Evolutionary conservation across 2,329 filamentous ascomycete genomes (phyloP).

Genomic region (Tolypocladium paradoxum): DNA sequence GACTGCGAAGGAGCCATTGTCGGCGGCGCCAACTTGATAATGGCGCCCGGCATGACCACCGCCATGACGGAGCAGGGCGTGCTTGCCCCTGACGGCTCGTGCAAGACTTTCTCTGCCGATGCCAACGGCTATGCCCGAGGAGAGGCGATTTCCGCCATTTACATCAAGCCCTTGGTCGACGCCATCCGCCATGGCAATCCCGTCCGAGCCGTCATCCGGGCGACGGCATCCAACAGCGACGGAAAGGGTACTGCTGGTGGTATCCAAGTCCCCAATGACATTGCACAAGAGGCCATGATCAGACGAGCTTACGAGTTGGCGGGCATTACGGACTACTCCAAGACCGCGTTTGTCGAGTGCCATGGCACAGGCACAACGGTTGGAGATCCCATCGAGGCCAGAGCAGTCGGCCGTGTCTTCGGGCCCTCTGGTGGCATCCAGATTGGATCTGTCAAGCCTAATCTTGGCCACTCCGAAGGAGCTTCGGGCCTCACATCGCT

Average conservation of each 20-base stretch:
- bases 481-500: slow-evolving; percentile 14
- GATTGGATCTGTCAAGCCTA: slow-evolving; percentile 17
- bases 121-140: background rate
- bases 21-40: background rate
- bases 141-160: background rate
- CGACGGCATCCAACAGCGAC: background rate
- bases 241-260: background rate
- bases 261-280: slow-evolving; percentile 25
- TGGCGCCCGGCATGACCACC: background rate
- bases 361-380: slow-evolving; percentile 24
- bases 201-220: background rate
- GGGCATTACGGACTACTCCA: slow-evolving; percentile 3
- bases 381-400: slow-evolving; percentile 28
- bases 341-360: slow-evolving; percentile 10
- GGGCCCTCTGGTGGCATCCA: slow-evolving; percentile 7
- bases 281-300: slow-evolving; percentile 19
- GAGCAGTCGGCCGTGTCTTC: slow-evolving; percentile 19
- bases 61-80: background rate
- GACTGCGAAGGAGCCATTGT: background rate
- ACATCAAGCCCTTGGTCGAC: background rate
- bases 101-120: background rate
- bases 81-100: background rate
- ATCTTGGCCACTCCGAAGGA: slow-evolving; percentile 18
- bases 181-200: slow-evolving; percentile 18
- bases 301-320: slow-evolving; percentile 16